Evolutionary conservation across 805 yeast genomes (phyloP), one percentile per base, ranked within the genome.

Genomic region (Metschnikowia orientalis): DNA sequence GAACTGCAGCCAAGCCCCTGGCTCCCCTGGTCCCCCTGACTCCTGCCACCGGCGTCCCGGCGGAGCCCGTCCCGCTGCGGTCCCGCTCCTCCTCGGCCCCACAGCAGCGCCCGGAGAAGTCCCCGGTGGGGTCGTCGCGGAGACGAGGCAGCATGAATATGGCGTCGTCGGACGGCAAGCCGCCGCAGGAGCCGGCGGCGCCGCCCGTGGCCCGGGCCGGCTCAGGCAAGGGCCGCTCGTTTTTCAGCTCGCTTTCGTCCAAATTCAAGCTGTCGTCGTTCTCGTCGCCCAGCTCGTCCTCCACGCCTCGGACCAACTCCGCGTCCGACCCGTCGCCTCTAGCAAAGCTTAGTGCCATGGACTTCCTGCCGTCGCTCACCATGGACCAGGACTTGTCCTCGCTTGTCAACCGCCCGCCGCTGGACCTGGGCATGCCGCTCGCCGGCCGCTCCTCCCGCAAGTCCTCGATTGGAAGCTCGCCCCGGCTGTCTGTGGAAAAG

Each of bases 161-260:
- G 18, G 8, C 14, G 7, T 10, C 28, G 24, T 11, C 40, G 5
- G 13, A 18, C 5, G 3, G 20, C 24, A 23, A 24, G 17, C 11
- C 19, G 13, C 11, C 23, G 10, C 28, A n/a, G 10, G 33, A 25
- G 8, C 25, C 24, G 20, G 25, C 19, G 3, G 3, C 10, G 23
- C 16, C 17, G 13, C 12, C 27, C 8, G 34, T 34, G 10, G 12
- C 33, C 3, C 38, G 45, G 15, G 19, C 37, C 13, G 32, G 32
- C 20, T 34, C 42, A 14, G 44, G 42, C 13, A 28, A 28, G 11
- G 32, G 43, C n/a, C 33, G 38, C 13, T 37, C 65, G 3, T 28
- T 66, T 4, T 63, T 66, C 44, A 55, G 64, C 34, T 61, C 69
- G 9, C 30, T 66, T 10, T 63, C 70, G 4, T 57, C 68, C 7